Percentiles rank a stretch among this genome's conserved stretches.
Evolutionary conservation across 768 basidiomycete species (phyloP).

Genomic region (Thelephora ganbajun): DNA sequence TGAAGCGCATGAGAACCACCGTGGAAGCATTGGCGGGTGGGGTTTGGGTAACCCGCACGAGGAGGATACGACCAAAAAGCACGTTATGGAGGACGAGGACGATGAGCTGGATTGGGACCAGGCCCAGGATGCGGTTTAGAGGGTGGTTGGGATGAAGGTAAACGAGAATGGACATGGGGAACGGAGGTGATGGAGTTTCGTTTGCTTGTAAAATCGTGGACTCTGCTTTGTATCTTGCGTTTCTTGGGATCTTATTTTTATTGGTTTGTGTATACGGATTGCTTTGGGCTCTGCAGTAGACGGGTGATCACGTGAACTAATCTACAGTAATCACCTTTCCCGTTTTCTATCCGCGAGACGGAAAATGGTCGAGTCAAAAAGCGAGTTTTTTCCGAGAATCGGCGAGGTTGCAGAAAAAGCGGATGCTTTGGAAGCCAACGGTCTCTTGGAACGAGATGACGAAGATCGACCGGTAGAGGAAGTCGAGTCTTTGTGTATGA

Average conservation of each 20-base stretch:
- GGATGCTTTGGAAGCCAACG: slow-evolving; percentile 8
- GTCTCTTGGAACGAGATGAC: slow-evolving; percentile 17
- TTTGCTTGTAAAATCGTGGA: too few species aligned
- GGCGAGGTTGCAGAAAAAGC: slow-evolving; percentile 16
- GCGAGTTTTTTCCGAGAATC: slow-evolving; percentile 15
- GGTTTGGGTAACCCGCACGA: slow-evolving; percentile 46
- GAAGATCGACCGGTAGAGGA: slow-evolving; percentile 65
- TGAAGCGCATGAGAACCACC: slow-evolving; percentile 17
- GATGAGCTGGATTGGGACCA: slow-evolving; percentile 56
- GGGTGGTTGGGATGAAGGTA: slow-evolving; percentile 17
- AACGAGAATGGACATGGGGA: not conserved
- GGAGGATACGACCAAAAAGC: slow-evolving; percentile 30
- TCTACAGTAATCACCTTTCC: too few species aligned
- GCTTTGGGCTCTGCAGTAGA: too few species aligned
- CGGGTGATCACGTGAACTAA: too few species aligned
- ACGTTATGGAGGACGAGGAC: slow-evolving; percentile 52
- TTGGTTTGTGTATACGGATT: too few species aligned
- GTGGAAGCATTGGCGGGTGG: slow-evolving; percentile 59
- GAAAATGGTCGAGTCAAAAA: slow-evolving; percentile 10
- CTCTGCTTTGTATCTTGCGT: too few species aligned
- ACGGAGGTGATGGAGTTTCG: too few species aligned
- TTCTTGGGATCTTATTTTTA: too few species aligned
- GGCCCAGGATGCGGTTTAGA: slow-evolving; percentile 30
- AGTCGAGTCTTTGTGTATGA: slow-evolving; percentile 89
- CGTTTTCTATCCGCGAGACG: not conserved